phyloP scores from a whole-genome alignment of 2,329 filamentous ascomycete species.

The Hypoxylon rubiginosum region DNA sequence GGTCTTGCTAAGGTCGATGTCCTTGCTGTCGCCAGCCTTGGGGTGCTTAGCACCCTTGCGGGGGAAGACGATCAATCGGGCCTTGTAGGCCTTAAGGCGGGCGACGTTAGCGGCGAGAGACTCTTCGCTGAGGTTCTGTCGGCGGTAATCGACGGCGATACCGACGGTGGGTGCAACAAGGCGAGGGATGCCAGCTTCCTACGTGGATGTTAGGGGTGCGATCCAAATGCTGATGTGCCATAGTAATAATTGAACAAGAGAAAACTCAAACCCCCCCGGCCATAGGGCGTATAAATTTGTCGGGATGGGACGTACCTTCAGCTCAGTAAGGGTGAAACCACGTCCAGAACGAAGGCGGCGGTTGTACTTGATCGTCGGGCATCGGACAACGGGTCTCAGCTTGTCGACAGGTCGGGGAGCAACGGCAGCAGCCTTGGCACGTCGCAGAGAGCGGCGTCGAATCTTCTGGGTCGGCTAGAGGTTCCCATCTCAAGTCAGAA shows the following conservation, averaged over 20 bases:
- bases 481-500: conserved; percentile 42
- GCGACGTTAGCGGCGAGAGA: conserved; percentile 93
- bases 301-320: conserved; percentile 79
- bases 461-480: conserved; percentile 93
- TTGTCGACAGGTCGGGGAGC: conserved; percentile 98
- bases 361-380: conserved; percentile 99
- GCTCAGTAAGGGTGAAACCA: conserved; percentile 96
- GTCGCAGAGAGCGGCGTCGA: conserved; percentile 89
- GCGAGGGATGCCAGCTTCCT: conserved; percentile 96
- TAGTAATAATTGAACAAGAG: not conserved
- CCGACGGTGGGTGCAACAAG: conserved; percentile 96
- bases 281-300: not conserved
- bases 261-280: not conserved
- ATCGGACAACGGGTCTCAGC: conserved; percentile 95
- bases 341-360: conserved; percentile 95
- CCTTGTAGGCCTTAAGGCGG: conserved; percentile 97
- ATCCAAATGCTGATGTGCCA: not conserved
- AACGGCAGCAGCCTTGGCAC: conserved; percentile 93
- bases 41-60: conserved; percentile 87
- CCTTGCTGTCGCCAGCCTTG: conserved; percentile 93
- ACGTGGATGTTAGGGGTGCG: conserved; percentile 53
- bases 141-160: conserved; percentile 96
- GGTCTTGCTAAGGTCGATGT: conserved; percentile 77
- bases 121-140: conserved; percentile 97
- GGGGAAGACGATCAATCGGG: conserved; percentile 96